Evolutionary conservation across 2,329 filamentous ascomycete species (phyloP), one percentile per base, ranked within the genome.

Genomic region (Blastomyces silverae): DNA sequence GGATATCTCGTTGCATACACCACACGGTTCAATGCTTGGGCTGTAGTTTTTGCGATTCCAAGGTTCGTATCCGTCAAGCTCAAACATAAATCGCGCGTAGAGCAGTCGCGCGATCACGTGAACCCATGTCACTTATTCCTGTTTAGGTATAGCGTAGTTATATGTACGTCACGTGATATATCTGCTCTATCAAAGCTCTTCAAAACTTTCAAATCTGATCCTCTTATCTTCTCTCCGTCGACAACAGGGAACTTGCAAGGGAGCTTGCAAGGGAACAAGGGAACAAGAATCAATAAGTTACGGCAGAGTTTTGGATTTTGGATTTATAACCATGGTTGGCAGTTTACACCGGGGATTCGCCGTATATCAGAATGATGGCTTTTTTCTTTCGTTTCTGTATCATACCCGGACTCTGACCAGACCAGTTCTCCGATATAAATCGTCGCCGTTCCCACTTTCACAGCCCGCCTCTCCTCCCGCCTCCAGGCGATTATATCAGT

Each of bases 351-450:
- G 70, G 70, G 61, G 72, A 68, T 70, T 76, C 70, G 68, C 73
- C 50, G 65, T 69, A 66, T 67, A 73, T 64, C 64, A 66, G 63
- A 66, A 66, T 61, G 67, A 68, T 15, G 69, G 67, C 46, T 71
- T 84, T 7, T 75, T 86, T 17, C 76, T 87, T 4, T 86, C 88
- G 0, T 91, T 91, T 65, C 80, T 92, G 7, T 91, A 91, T 72
- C 87, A 89, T 68, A 91, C 89, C 5, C 79, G 83, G 66, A 90
- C 89, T 0, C 81, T 88, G 42, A 66, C 67, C 4, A 64, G 66
- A 17, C 64, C 70, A 37, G 37, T 13, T 8, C 22, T 22, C 37
- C 56, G 56, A 8, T 59, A 44, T 20, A 59, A 59, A 39, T 52
- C 59, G 42, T 44, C 20, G n/a, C 59, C 59, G 42, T 22, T 37